Evolutionary conservation across 495 filamentous ascomycete genomes (phyloP).

Genomic region (Penicillium argentinense): DNA sequence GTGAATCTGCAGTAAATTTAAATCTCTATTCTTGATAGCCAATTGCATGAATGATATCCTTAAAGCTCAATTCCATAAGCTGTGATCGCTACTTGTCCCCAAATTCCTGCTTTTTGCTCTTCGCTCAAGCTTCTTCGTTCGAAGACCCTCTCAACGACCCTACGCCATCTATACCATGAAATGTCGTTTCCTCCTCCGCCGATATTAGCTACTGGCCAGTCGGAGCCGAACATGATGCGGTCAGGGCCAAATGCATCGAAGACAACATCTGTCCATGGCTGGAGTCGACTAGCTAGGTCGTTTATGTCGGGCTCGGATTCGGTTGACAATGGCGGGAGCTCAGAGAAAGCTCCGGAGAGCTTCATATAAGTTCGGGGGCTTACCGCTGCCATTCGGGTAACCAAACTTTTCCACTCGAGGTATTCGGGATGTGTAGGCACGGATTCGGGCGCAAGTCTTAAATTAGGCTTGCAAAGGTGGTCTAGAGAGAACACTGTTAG

Average conservation of each 20-base stretch:
- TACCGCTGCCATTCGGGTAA: slow-evolving; percentile 48
- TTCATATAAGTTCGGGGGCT: slow-evolving; percentile 74
- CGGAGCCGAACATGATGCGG: slow-evolving; percentile 84
- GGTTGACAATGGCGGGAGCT: slow-evolving; percentile 55
- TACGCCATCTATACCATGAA: slow-evolving; percentile 50
- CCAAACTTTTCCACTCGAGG: slow-evolving; percentile 45
- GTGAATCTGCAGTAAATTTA: slow-evolving; percentile 59
- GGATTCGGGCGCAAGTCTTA: slow-evolving; percentile 46
- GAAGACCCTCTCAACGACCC: slow-evolving; percentile 54
- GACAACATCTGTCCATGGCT: slow-evolving; percentile 66
- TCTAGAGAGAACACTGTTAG: slow-evolving; percentile 45
- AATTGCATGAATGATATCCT: neutral
- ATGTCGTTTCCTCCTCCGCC: slow-evolving; percentile 54
- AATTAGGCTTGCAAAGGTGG: slow-evolving; percentile 85
- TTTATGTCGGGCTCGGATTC: slow-evolving; percentile 37
- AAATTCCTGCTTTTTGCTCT: slow-evolving; percentile 61
- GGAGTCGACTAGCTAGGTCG: slow-evolving; percentile 39
- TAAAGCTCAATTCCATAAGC: slow-evolving; percentile 59
- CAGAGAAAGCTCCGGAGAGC: slow-evolving; percentile 78
- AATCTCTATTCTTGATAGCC: too few relatives aligned
- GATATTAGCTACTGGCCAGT: slow-evolving; percentile 86
- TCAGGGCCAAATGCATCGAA: slow-evolving; percentile 65
- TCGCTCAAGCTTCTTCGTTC: slow-evolving; percentile 54
- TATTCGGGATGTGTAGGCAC: slow-evolving; percentile 56
- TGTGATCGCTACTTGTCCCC: slow-evolving; percentile 64